Evolutionary conservation across 2,329 filamentous ascomycete species (phyloP).

Genomic region (Hypoxylon sp.): DNA sequence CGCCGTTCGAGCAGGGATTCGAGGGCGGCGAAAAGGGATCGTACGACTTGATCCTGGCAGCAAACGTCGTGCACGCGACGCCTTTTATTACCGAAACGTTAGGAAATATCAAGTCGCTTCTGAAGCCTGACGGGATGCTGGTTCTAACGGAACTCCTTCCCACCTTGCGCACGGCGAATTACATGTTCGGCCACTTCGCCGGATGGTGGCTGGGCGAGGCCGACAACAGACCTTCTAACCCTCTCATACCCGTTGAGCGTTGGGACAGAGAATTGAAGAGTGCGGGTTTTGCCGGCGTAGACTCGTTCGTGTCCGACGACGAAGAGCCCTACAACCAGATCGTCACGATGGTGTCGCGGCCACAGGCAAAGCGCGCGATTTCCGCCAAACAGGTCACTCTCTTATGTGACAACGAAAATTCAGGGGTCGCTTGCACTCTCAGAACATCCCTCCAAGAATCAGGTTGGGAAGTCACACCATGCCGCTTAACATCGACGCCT

Average conservation of each 20-base stretch:
- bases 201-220: constrained; percentile 58
- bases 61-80: constrained; percentile 53
- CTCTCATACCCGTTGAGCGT: constrained; percentile 48
- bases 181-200: constrained; percentile 53
- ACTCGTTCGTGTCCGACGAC: constrained; percentile 43
- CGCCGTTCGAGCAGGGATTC: constrained; percentile 54
- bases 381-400: constrained; percentile 33
- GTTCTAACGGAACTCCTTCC: constrained; percentile 53
- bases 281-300: constrained; percentile 50
- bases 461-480: constrained; percentile 42
- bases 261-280: constrained; percentile 52
- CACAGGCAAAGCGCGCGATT: constrained; percentile 7
- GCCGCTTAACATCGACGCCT: constrained; percentile 37
- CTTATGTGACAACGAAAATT: constrained; percentile 30
- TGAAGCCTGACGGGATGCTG: constrained; percentile 54
- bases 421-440: constrained; percentile 25
- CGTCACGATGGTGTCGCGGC: constrained; percentile 42
- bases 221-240: constrained; percentile 51
- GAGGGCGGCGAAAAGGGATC: constrained; percentile 36
- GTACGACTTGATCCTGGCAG: constrained; percentile 49
- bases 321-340: constrained; percentile 46
- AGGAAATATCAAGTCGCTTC: constrained; percentile 46
- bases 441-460: constrained; percentile 30
- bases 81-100: constrained; percentile 45
- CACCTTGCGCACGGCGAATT: constrained; percentile 50